These are phyloP conservation scores for Dichotomopilus funicola DNA, from an alignment of 2,329 filamentous ascomycete species.

Conservation along the genomic window DNA sequence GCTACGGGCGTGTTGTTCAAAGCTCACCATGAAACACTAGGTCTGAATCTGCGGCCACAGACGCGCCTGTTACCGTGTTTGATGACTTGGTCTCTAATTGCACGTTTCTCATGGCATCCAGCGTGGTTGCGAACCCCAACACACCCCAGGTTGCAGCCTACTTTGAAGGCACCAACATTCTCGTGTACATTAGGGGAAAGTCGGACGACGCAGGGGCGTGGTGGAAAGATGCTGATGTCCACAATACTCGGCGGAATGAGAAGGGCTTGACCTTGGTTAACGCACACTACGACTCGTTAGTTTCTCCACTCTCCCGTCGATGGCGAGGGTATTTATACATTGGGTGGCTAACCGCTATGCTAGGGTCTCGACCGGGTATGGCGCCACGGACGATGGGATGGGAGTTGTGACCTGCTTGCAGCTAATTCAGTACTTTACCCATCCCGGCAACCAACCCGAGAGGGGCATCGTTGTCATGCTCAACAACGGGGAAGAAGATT, in stretches of 20 bases:
- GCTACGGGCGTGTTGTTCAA: neutral
- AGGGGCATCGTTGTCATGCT: conserved; percentile 77
- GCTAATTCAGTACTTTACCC: conserved; percentile 79
- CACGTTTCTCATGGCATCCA: conserved; percentile 49
- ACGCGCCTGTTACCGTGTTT: conserved; percentile 52
- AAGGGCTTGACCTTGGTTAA: conserved; percentile 84
- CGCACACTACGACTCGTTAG: conserved; percentile 77
- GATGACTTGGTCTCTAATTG: conserved; percentile 75
- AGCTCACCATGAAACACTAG: conserved; percentile 22
- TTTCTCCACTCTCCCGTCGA: conserved; percentile 3
- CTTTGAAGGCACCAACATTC: conserved; percentile 87
- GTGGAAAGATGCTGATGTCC: conserved; percentile 50
- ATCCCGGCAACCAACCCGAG: conserved; percentile 62
- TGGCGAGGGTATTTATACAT: conserved; percentile 4
- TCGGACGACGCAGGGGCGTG: conserved; percentile 67
- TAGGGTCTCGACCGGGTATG: conserved; percentile 76
- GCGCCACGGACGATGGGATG: conserved; percentile 89
- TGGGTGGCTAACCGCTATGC: conserved; percentile 3
- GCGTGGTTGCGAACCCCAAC: conserved; percentile 9
- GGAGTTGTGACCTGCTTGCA: conserved; percentile 83
- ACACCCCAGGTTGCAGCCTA: conserved; percentile 50
- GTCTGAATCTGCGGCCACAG: neutral
- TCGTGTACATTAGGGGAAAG: conserved; percentile 81
- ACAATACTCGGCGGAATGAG: conserved; percentile 41
- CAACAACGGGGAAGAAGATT: conserved; percentile 96